These are phyloP conservation scores for Verticillium nonalfalfae DNA, from an alignment of 2,329 filamentous ascomycete species.

Conservation along the genomic window DNA sequence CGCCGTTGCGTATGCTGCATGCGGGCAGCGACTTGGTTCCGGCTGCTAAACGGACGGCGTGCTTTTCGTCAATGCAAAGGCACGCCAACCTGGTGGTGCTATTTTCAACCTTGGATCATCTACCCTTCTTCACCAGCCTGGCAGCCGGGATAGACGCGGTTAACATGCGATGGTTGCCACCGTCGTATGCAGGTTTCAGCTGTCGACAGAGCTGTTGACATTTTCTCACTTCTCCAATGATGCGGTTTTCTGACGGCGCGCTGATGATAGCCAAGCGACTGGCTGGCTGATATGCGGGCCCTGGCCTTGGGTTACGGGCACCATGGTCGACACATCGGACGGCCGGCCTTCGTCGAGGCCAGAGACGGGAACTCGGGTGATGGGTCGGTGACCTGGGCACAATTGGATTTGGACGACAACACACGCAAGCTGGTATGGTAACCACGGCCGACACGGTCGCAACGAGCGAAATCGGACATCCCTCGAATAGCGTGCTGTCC, in stretches of 20 bases:
- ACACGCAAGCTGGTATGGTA: too few relatives aligned
- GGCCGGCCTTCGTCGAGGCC: background rate
- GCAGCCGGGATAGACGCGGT: slow-evolving; percentile 9
- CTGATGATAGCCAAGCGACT: background rate
- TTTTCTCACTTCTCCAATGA: background rate
- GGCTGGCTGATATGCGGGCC: background rate
- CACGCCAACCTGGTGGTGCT: background rate
- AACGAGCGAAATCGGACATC: background rate
- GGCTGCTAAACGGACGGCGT: background rate
- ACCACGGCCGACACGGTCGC: background rate
- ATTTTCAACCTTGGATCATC: background rate
- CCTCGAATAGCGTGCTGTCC: background rate
- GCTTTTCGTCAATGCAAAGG: background rate
- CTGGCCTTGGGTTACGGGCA: background rate
- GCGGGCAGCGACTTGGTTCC: slow-evolving; percentile 1
- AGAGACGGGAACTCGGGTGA: background rate
- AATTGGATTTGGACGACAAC: background rate
- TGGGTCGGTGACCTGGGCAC: background rate
- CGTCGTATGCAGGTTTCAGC: background rate
- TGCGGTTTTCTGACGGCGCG: background rate
- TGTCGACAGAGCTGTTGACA: background rate
- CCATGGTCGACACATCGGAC: background rate
- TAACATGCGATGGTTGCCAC: slow-evolving; percentile 12
- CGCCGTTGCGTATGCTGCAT: slow-evolving; percentile 6
- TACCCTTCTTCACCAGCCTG: background rate